A percentile compares a stretch with the other conserved stretches of the same genome.
Conservation (phyloP, 352 stramenopile genomes). For the Globisporangium alternatum region DNA sequence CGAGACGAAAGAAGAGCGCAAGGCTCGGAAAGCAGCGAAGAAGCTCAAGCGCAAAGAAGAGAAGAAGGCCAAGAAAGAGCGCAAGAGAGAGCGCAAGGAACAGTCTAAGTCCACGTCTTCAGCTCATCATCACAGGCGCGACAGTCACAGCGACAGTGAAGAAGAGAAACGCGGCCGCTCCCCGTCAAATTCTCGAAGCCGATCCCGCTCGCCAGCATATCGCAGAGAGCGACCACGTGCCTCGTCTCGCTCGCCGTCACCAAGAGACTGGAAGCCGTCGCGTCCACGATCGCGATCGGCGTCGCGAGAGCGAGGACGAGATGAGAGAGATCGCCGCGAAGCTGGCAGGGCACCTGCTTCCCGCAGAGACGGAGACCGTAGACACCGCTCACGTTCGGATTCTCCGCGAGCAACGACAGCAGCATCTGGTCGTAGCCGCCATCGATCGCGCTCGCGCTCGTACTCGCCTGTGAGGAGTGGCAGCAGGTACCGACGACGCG, state of each 20-base stretch:
- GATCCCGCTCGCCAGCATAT: conserved; percentile 1
- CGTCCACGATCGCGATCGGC: conserved; percentile 3
- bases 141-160: conserved; percentile 1
- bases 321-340: not conserved
- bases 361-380: not conserved
- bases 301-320: conserved; percentile 1
- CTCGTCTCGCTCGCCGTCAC: not conserved
- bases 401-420: not conserved
- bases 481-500: conserved; percentile 1
- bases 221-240: not conserved
- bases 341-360: not conserved
- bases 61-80: conserved; percentile 62
- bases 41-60: conserved; percentile 57
- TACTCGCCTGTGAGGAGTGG: not conserved
- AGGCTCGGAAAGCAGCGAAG: conserved; percentile 45
- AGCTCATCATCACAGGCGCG: not conserved
- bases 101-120: not conserved
- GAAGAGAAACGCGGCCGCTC: not conserved
- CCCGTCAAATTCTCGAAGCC: not conserved
- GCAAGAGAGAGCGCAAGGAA: conserved; percentile 70
- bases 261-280: not conserved
- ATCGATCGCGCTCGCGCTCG: conserved; percentile 2
- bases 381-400: not conserved
- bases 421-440: not conserved
- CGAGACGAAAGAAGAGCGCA: conserved; percentile 29